Evolutionary conservation across 2,329 filamentous ascomycete genomes (phyloP), one percentile per base, ranked within the genome.

Genomic region (Ascomycota sp.): DNA sequence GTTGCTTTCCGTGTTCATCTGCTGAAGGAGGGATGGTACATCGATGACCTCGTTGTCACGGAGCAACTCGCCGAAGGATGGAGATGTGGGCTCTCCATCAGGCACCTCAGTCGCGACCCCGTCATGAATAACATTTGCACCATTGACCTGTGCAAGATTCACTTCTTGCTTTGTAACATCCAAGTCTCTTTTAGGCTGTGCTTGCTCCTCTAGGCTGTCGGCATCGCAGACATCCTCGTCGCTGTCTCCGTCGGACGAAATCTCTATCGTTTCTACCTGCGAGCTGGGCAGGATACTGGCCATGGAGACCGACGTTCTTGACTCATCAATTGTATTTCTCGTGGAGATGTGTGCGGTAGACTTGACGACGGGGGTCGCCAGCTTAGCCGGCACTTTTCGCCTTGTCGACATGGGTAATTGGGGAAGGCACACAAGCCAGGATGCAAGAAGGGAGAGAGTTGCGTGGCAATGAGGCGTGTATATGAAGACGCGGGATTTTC

Each of bases 21-120:
- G 52, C 49, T 64, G 53, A 43, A 69, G 59, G 44, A 73, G 57
- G 28, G 69, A 62, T 26, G 72, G 55, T 6, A 93, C 80, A 40
- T 92, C 79, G 42, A 93, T 75, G 29, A 75, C 67, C 38, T 78
- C 73, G 34, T 71, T 65, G 33, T 73, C 70, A 40, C 73, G 75
- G 25, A 92, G 62, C 27, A 91, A 69, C 47, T 95, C 86, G 42
- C 83, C 86, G 48, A 95, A 92, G 0, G 82, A 80, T 3, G 81
- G 78, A 20, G 55, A 59, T 12, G 57, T 52, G 5, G 53, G 55
- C 32, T 68, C 61, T 27, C 54, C 56, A 33, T 65, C 61, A 22
- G 57, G 59, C 21, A 46, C 48, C 10, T 44, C 44, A 21, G 35
- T 43, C 25, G 46, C 46, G 15, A 46, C 45, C 4, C 46, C 40